phyloP scores from a whole-genome alignment of 345 rosid species.

The Acer saccharum region DNA sequence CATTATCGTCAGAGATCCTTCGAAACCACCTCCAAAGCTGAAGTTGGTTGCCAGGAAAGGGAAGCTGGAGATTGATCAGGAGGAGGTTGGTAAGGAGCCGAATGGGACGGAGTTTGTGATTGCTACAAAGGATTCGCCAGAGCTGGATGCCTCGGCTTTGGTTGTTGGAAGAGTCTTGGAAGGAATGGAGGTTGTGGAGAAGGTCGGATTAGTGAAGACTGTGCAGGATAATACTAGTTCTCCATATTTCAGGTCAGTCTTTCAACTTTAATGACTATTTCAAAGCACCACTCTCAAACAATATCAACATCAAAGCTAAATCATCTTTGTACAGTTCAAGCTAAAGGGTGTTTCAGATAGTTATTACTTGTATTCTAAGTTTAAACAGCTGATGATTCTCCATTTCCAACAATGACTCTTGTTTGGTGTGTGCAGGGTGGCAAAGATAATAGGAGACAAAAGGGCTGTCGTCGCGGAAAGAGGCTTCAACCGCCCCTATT shows the following conservation, averaged over 20 bases:
- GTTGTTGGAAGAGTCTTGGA: slow-evolving; percentile 79
- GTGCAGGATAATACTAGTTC: slow-evolving; percentile 80
- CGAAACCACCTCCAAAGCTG: slow-evolving; percentile 73
- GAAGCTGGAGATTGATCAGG: slow-evolving; percentile 71
- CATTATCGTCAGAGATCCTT: slow-evolving; percentile 77
- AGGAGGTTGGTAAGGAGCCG: slow-evolving; percentile 57
- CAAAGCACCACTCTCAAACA: too few relatives aligned
- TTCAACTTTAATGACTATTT: background rate
- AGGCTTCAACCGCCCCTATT: slow-evolving; percentile 88
- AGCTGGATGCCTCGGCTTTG: slow-evolving; percentile 70
- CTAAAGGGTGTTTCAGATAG: too few relatives aligned
- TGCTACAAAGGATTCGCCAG: slow-evolving; percentile 67
- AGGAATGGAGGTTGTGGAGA: slow-evolving; percentile 75
- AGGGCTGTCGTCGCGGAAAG: slow-evolving; percentile 92
- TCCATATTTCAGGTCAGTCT: slow-evolving; percentile 81
- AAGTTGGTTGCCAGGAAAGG: slow-evolving; percentile 79
- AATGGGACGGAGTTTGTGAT: slow-evolving; percentile 89
- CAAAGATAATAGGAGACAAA: slow-evolving; percentile 84
- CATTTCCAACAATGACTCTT: background rate
- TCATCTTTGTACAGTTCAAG: background rate
- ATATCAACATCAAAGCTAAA: background rate
- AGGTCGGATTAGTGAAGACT: slow-evolving; percentile 67
- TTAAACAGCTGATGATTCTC: background rate
- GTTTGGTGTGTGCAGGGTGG: slow-evolving; percentile 57
- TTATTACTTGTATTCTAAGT: background rate